These are phyloP conservation scores for Wickerhamiella sorbophila DNA, from an alignment of 805 yeast species.

Conservation along the genomic window DNA sequence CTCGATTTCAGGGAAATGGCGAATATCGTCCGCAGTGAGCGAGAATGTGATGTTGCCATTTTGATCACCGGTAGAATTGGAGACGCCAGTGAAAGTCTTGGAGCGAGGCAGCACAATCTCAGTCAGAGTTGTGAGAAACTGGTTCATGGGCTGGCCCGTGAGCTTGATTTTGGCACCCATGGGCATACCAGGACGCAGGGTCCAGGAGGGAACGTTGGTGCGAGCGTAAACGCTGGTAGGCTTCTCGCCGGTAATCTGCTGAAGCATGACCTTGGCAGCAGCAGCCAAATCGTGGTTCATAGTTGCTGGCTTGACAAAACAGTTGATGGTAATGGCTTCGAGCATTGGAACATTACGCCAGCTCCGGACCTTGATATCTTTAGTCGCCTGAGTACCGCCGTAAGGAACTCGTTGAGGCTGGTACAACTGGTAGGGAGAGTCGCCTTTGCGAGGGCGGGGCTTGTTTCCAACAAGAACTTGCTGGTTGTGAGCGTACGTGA, in stretches of 20 bases:
- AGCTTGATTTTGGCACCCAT: constrained; percentile 82
- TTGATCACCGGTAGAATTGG: constrained; percentile 64
- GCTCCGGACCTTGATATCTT: constrained; percentile 55
- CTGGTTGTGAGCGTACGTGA: constrained; percentile 52
- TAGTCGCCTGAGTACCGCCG: constrained; percentile 62
- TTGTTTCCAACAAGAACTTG: constrained; percentile 41
- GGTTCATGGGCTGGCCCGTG: constrained; percentile 68
- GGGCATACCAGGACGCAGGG: constrained; percentile 69
- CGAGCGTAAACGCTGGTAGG: constrained; percentile 61
- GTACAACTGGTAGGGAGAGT: constrained; percentile 78
- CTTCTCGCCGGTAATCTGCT: constrained; percentile 87
- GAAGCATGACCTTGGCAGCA: constrained; percentile 63
- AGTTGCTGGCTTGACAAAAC: constrained; percentile 50
- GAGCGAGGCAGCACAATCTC: constrained; percentile 90
- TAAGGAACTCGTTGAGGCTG: constrained; percentile 64
- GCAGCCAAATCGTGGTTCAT: constrained; percentile 59
- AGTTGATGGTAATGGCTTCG: constrained; percentile 52
- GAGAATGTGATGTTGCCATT: constrained; percentile 82
- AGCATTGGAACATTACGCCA: constrained; percentile 59
- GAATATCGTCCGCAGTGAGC: constrained; percentile 58
- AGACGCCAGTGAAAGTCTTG: constrained; percentile 71
- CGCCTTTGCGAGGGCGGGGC: constrained; percentile 70
- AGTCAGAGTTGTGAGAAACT: constrained; percentile 71
- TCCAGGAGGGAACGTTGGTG: constrained; percentile 74
- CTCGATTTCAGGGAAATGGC: constrained; percentile 86